Evolutionary conservation across 2,329 filamentous ascomycete genomes (phyloP).

Genomic region (Cadophora malorum): DNA sequence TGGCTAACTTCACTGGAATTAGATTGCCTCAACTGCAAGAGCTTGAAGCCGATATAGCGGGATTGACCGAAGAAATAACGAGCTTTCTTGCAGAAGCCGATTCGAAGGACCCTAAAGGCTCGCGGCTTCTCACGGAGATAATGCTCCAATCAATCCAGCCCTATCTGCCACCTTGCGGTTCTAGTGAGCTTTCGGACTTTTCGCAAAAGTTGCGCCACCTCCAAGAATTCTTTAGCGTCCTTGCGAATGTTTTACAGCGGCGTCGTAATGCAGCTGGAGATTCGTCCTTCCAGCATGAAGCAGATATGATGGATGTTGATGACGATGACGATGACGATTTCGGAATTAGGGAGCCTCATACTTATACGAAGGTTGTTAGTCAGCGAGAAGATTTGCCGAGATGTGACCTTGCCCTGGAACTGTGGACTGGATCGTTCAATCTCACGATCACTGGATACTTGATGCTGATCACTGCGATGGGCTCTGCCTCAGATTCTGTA

Average conservation of each 20-base stretch:
- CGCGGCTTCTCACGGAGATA: conserved; percentile 34
- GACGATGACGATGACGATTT: conserved; percentile 64
- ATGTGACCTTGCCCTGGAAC: conserved; percentile 41
- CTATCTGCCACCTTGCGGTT: conserved; percentile 39
- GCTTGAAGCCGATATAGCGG: conserved; percentile 32
- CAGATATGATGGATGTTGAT: conserved; percentile 67
- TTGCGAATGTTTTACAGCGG: conserved; percentile 36
- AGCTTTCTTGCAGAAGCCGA: conserved; percentile 32
- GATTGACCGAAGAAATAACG: conserved; percentile 35
- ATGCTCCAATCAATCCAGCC: conserved; percentile 42
- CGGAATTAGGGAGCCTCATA: conserved; percentile 62
- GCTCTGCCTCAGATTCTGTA: conserved; percentile 28
- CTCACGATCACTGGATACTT: conserved; percentile 36
- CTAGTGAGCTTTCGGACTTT: conserved; percentile 31
- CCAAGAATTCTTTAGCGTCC: conserved; percentile 36
- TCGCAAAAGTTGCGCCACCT: conserved; percentile 35
- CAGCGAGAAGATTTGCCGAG: conserved; percentile 50
- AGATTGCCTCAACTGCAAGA: conserved; percentile 29
- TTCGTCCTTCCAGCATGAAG: conserved; percentile 36
- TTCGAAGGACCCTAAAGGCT: conserved; percentile 28
- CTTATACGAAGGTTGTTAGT: conserved; percentile 50
- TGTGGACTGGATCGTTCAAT: conserved; percentile 40
- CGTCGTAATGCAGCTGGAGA: conserved; percentile 17
- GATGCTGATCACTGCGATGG: conserved; percentile 37
- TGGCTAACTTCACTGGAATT: conserved; percentile 36